These are phyloP conservation scores for Fusarium algeriense DNA, from an alignment of 2,329 filamentous ascomycete genomes.

Conservation along the genomic window DNA sequence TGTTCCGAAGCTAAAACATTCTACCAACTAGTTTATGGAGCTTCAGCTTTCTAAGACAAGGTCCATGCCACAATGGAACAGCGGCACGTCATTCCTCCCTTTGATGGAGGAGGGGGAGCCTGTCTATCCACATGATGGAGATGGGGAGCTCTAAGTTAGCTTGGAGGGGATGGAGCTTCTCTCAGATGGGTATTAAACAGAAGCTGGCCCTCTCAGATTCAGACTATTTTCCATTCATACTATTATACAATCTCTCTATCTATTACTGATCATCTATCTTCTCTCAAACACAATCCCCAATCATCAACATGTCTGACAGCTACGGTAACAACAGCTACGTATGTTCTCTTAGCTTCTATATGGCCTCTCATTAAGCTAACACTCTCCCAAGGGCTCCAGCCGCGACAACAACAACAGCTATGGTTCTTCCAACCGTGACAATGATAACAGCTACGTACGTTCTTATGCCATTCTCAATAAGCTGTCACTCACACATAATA, in stretches of 20 bases:
- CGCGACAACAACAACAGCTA: too few species aligned
- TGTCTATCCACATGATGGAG: conserved; percentile 30
- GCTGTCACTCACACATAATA: conserved; percentile 10
- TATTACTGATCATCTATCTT: neutral
- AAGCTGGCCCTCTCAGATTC: conserved; percentile 23
- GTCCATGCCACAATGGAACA: conserved; percentile 34
- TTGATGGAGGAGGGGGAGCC: conserved; percentile 22
- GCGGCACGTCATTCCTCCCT: conserved; percentile 42
- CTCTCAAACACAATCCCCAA: conserved; percentile 3
- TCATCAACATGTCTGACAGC: conserved; percentile 61
- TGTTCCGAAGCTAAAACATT: conserved; percentile 21
- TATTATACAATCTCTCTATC: conserved; percentile 6
- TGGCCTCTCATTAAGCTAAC: too few species aligned
- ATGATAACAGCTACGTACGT: conserved; percentile 46
- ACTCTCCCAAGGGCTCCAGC: too few species aligned
- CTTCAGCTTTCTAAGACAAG: conserved; percentile 32
- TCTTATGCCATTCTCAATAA: neutral
- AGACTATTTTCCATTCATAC: neutral
- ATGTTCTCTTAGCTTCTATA: too few species aligned
- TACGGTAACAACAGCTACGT: conserved; percentile 52
- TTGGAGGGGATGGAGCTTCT: conserved; percentile 31
- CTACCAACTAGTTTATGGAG: conserved; percentile 12
- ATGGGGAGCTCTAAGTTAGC: conserved; percentile 3
- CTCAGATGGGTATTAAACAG: conserved; percentile 35
- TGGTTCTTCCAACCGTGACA: too few species aligned